Conservation (phyloP, 768 basidiomycete species). For the Postia placenta region DNA sequence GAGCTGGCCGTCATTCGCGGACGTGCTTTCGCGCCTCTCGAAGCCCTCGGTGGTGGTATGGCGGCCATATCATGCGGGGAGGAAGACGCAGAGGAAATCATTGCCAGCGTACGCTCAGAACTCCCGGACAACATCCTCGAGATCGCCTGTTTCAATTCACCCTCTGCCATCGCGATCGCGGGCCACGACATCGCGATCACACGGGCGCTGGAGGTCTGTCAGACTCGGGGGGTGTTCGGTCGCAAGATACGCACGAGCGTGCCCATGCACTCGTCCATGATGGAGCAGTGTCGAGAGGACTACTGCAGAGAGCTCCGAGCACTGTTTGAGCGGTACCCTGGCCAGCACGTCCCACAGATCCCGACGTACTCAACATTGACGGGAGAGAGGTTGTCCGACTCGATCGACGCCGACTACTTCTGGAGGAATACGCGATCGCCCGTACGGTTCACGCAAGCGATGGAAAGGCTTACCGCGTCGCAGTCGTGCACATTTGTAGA, state of each 20-base stretch:
- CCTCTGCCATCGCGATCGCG: constrained; percentile 31
- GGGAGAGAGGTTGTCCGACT: constrained; percentile 16
- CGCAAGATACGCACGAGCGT: constrained; percentile 30
- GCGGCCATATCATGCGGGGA: constrained; percentile 34
- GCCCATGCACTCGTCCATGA: constrained; percentile 33
- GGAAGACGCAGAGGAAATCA: constrained; percentile 22
- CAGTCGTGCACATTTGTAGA: constrained; percentile 29
- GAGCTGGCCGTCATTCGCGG: constrained; percentile 39
- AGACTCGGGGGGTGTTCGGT: constrained; percentile 26
- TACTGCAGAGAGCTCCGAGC: constrained; percentile 24
- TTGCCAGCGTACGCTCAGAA: constrained; percentile 11
- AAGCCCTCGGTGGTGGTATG: constrained; percentile 34
- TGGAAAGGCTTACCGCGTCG: constrained; percentile 11
- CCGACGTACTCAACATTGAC: constrained; percentile 33
- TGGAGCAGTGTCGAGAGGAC: constrained; percentile 29
- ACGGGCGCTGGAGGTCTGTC: constrained; percentile 23
- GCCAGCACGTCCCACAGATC: constrained; percentile 21
- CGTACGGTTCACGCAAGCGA: constrained; percentile 31
- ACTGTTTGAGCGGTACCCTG: constrained; percentile 30
- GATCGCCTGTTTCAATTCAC: constrained; percentile 36
- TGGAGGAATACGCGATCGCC: constrained; percentile 34
- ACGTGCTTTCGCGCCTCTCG: constrained; percentile 26
- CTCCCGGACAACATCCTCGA: constrained; percentile 19
- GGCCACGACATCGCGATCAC: constrained; percentile 24
- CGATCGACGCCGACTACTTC: constrained; percentile 32